Evolutionary conservation across 2,329 filamentous ascomycete genomes (phyloP), one percentile per base, ranked within the genome.

Genomic region (Aspergillus clavatus): DNA sequence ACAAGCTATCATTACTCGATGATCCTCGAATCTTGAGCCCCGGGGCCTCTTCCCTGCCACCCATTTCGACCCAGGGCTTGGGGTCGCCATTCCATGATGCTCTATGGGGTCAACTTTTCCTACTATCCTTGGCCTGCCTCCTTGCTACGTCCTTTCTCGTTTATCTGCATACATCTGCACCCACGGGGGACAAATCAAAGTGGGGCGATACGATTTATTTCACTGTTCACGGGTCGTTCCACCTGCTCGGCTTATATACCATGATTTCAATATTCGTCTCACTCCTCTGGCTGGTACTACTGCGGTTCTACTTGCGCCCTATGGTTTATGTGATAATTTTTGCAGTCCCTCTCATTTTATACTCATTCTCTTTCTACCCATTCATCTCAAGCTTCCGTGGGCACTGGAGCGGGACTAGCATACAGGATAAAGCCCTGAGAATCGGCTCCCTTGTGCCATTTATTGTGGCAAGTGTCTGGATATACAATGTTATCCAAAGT

Each of bases 171-270:
- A 97, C 91, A 2, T 82, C 86, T 14, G 73, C 83, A 1, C 84
- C 86, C 4, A 73, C 72, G 42, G 76, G 76, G 43, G 86, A 86
- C 61, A 78, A 79, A 48, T 84, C 85, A 1, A 65, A 57, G 47
- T 79, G 94, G 45, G 91, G 90, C 11, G 93, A 98, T 66, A 96
- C 91, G 1, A 89, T 98, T 47, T 98, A 98, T 67, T 89, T 86
- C 11, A 89, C 88, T 4, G 72, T 98, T 27, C 84, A 87, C 56
- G 82, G 83, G 40, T 96, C 90, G 0, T 93, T 94, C 60, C 84
- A 93, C 61, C 84, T 97, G 54, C 81, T 98, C 33, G 87, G 88
- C 2, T 82, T 93, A 42, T 94, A 97, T 68, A 97, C 93, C 1
- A 67, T 97, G 14, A 84, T 96, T n/a, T 86, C 93, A 1, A 75